Evolutionary conservation across 2,329 filamentous ascomycete species (phyloP).

Genomic region (Fusarium sp.): DNA sequence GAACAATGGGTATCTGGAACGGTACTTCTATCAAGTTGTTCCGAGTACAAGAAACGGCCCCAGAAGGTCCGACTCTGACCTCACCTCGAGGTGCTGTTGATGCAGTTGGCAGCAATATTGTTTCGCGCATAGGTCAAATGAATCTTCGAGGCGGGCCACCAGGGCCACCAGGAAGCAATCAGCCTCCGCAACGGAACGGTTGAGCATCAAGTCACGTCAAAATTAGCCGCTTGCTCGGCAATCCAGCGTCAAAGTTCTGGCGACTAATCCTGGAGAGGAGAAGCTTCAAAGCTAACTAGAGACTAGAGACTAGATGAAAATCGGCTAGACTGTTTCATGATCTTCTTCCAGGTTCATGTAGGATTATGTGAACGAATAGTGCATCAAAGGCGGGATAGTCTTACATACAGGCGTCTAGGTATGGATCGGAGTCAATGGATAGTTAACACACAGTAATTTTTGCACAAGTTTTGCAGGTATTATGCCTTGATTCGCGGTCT

Average conservation of each 20-base stretch:
- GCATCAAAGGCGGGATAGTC: slow-evolving; percentile 18
- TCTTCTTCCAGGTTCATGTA: slow-evolving; percentile 21
- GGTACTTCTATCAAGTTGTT: slow-evolving; percentile 90
- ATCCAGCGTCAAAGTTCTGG: slow-evolving; percentile 4
- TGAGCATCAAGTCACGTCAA: slow-evolving; percentile 17
- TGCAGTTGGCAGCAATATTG: slow-evolving; percentile 90
- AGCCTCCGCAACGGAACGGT: slow-evolving; percentile 35
- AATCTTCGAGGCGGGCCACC: slow-evolving; percentile 70
- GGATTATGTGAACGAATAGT: slow-evolving; percentile 12
- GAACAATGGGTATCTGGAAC: slow-evolving; percentile 94
- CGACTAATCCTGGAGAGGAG: slow-evolving; percentile 21
- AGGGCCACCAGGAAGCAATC: slow-evolving; percentile 44
- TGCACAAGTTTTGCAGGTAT: neutral
- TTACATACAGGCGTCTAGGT: slow-evolving; percentile 34
- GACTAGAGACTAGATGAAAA: slow-evolving; percentile 19
- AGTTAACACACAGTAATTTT: slow-evolving; percentile 8
- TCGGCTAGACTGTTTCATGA: slow-evolving; percentile 30
- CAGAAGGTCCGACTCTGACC: slow-evolving; percentile 82
- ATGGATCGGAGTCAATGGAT: slow-evolving; percentile 15
- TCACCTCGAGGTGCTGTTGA: slow-evolving; percentile 92
- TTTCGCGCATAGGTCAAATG: slow-evolving; percentile 85
- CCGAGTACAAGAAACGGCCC: slow-evolving; percentile 85
- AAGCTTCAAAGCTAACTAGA: slow-evolving; percentile 1
- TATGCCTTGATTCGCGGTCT: neutral
- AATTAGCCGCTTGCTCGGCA: slow-evolving; percentile 6